phyloP scores from a whole-genome alignment of 2,329 filamentous ascomycete species.

The Aureobasidium pullulans region DNA sequence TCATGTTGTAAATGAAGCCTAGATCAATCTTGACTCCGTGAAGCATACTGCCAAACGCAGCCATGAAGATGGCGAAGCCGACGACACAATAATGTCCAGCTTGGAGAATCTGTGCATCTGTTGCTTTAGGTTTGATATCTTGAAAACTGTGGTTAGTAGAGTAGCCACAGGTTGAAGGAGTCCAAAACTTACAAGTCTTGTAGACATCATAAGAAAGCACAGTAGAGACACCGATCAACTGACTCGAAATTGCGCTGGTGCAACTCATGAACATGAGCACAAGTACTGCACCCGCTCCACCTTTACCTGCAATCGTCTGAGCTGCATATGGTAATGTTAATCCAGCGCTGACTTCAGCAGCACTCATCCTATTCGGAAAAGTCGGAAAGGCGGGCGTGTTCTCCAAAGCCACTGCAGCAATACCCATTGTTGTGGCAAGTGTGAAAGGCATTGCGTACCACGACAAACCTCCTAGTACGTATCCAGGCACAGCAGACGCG shows the following conservation, averaged over 20 bases:
- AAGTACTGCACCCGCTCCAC: constrained; percentile 30
- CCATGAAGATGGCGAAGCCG: neutral
- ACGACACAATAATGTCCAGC: neutral
- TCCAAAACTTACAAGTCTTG: constrained; percentile 29
- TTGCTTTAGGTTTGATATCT: neutral
- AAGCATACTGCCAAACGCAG: neutral
- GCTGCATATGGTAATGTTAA: constrained; percentile 26
- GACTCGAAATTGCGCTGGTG: constrained; percentile 26
- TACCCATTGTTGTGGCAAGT: constrained; percentile 23
- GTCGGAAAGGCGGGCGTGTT: constrained; percentile 16
- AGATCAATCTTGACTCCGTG: neutral
- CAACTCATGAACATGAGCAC: constrained; percentile 44
- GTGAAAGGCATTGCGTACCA: constrained; percentile 25
- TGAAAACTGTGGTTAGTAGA: too few species aligned
- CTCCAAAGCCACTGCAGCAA: constrained; percentile 21
- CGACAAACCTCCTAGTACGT: constrained; percentile 19
- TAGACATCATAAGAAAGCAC: constrained; percentile 36
- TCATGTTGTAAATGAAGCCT: neutral
- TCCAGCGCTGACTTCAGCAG: constrained; percentile 19
- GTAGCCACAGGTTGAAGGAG: constrained; percentile 13
- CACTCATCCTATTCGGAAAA: constrained; percentile 20
- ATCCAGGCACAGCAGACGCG: constrained; percentile 19
- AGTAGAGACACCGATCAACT: constrained; percentile 30
- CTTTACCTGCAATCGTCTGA: constrained; percentile 29
- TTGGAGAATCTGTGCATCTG: neutral